Evolutionary conservation across 352 stramenopile species (phyloP), one percentile per base, ranked within the genome.

Genomic region (Globisporangium paddicum): DNA sequence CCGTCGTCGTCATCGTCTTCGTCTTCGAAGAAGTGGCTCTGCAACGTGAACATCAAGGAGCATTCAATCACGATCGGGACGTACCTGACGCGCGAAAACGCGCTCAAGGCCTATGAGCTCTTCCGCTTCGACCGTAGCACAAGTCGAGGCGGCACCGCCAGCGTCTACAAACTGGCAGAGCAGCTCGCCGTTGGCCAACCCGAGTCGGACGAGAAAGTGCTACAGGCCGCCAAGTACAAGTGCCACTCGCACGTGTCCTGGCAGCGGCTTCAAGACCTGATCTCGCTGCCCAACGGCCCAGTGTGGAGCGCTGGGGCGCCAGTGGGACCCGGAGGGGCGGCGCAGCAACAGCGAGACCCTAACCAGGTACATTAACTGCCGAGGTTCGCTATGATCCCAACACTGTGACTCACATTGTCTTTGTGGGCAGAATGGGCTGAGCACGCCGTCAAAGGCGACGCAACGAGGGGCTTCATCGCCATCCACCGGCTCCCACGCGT

Each of bases 21-120:
- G 0, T 10, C 47, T 2, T 41, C 68, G 1, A 52, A 52, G 16
- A 64, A 40, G 10, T 91, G 79, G 82, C 65, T 71, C 5, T 83
- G 67, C 35, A 88, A 84, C 61, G 25, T 91, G 44, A 73, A 75
- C 35, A 30, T 89, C 49, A 55, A 64, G 10, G 66, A 74, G 16
- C 63, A 75, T 19, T 55, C 67, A 44, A 64, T 82, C 51, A 75
- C 72, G n/a, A 67, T 85, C 16, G 73, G 69, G 9, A 58, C 56
- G 14, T 72, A 57, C 34, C 52, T 65, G 18, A 79, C 72, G 28
- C 64, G 59, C 46, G 66, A 77, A 32, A 67, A 73, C 23, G 77
- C 79, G 9, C 53, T 78, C 14, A 38, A 72, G n/a, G 67, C 61
- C 9, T 91, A 91, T 47, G 64, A 77, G 8, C n/a, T 70, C 49